Conservation (phyloP, 768 basidiomycete genomes). For the Xanthoconium purpureum region DNA sequence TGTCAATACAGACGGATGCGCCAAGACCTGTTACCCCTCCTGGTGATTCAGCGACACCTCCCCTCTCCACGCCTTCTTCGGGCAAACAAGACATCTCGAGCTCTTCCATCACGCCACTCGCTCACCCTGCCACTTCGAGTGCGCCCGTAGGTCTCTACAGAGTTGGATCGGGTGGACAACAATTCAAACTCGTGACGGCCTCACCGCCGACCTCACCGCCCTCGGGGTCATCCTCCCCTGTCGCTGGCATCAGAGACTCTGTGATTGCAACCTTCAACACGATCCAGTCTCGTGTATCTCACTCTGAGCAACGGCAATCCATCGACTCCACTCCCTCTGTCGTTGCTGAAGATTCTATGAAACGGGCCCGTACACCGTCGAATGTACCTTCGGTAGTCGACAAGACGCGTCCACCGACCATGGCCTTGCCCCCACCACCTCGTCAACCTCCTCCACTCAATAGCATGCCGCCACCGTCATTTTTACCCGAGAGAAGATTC, state of each 20-base stretch:
- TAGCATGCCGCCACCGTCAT: conserved; percentile 72
- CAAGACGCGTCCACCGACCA: conserved; percentile 81
- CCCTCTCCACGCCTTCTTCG: conserved; percentile 23
- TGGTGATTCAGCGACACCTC: conserved; percentile 27
- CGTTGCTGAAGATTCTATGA: conserved; percentile 43
- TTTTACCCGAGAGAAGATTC: conserved; percentile 67
- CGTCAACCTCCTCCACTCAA: conserved; percentile 67
- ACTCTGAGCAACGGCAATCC: conserved; percentile 64
- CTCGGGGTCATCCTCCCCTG: conserved; percentile 30
- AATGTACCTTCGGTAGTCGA: conserved; percentile 54
- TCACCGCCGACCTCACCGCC: conserved; percentile 35
- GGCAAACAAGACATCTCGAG: conserved; percentile 26
- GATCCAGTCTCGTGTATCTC: conserved; percentile 48
- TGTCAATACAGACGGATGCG: conserved; percentile 76
- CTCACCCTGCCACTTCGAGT: conserved; percentile 30
- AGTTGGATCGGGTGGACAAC: conserved; percentile 52
- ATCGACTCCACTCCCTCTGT: conserved; percentile 67
- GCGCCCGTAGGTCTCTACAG: conserved; percentile 48
- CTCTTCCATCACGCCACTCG: conserved; percentile 34
- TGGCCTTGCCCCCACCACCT: conserved; percentile 79
- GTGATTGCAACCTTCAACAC: conserved; percentile 42
- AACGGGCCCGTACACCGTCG: conserved; percentile 64
- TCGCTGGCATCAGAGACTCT: conserved; percentile 51
- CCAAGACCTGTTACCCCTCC: conserved; percentile 32
- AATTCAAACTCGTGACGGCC: conserved; percentile 61